Evolutionary conservation across 495 filamentous ascomycete species (phyloP).

Genomic region (Gamarada debralockiae): DNA sequence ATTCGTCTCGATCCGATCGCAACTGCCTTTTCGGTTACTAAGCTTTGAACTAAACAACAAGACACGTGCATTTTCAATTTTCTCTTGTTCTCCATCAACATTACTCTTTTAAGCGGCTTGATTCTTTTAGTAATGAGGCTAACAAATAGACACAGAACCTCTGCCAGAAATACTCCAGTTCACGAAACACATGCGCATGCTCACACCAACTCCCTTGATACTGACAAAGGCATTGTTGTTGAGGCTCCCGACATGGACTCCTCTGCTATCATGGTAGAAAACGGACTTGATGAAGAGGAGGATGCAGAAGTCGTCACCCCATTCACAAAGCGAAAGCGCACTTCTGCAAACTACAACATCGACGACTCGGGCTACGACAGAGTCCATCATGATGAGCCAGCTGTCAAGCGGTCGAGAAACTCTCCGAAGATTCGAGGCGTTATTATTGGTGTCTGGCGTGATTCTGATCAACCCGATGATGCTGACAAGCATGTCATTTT

Average conservation of each 20-base stretch:
- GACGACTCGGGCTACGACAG: conserved; percentile 27
- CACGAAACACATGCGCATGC: background rate
- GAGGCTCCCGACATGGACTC: conserved; percentile 12
- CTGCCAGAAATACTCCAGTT: background rate
- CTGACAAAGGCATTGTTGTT: conserved; percentile 19
- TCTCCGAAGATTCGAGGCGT: conserved; percentile 37
- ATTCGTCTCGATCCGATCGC: too few relatives aligned
- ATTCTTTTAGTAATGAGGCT: too few relatives aligned
- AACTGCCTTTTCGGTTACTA: too few relatives aligned
- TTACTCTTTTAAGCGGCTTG: background rate
- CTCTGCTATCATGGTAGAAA: conserved; percentile 8
- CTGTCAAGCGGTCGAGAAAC: conserved; percentile 19
- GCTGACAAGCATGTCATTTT: conserved; percentile 45
- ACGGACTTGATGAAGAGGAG: conserved; percentile 16
- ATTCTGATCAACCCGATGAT: conserved; percentile 37
- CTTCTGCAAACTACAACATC: conserved; percentile 36
- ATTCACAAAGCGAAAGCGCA: conserved; percentile 46
- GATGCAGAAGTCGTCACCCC: conserved; percentile 25
- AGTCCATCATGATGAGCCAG: conserved; percentile 19
- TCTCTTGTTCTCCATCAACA: background rate
- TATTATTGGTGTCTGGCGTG: conserved; percentile 49
- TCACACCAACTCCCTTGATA: background rate
- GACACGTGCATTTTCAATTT: background rate
- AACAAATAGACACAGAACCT: background rate
- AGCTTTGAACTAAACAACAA: too few relatives aligned